phyloP scores from a whole-genome alignment of 228 moss, liverwort and hornwort species.

The Sphagnum magellanicum region DNA sequence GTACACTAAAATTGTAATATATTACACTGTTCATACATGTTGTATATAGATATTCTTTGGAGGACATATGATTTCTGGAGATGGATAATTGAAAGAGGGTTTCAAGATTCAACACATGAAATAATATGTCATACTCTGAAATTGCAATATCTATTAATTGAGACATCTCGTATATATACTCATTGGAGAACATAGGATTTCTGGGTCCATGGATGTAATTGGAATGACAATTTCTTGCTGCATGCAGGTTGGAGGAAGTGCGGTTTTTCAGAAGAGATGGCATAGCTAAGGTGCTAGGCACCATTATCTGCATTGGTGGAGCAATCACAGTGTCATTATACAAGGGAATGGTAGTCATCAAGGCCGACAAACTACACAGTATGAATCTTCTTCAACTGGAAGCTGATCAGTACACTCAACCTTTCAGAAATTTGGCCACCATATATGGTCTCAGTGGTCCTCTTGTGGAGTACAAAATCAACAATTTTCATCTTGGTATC shows the following conservation, averaged over 20 bases:
- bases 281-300: constrained; percentile 38
- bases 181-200: no score
- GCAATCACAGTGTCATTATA: constrained; percentile 47
- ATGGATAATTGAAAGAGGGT: no score
- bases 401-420: constrained; percentile 21
- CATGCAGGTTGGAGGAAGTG: constrained; percentile 39
- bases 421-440: constrained; percentile 25
- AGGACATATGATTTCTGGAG: no score
- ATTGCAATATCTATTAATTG: no score
- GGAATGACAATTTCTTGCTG: no score
- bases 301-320: constrained; percentile 33
- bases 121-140: no score
- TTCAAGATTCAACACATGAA: no score
- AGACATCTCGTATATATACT: no score
- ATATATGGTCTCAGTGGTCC: constrained; percentile 10
- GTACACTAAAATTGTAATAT: no score
- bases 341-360: constrained; percentile 32
- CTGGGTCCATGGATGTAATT: no score
- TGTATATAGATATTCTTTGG: no score
- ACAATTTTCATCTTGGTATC: constrained; percentile 31
- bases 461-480: constrained; percentile 23
- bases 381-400: not conserved
- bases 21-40: no score
- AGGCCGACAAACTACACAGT: constrained; percentile 7
- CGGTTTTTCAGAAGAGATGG: constrained; percentile 46